These are phyloP conservation scores for Botryobasidium botryosum DNA, from an alignment of 768 basidiomycete species.

Conservation along the genomic window DNA sequence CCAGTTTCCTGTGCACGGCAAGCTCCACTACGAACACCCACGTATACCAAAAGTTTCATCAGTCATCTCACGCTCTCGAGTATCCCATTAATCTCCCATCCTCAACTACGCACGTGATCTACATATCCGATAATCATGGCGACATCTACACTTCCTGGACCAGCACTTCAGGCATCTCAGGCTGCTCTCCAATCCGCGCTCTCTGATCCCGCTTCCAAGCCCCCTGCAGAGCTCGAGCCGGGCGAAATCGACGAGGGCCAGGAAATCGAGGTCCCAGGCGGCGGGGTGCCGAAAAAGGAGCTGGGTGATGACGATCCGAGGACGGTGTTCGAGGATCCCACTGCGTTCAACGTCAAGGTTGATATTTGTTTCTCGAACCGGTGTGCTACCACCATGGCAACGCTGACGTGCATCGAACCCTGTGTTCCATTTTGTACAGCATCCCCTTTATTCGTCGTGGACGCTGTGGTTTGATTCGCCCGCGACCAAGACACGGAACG, in stretches of 20 bases:
- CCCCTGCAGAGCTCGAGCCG: slow-evolving; percentile 25
- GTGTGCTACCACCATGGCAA: neutral
- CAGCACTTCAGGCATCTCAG: slow-evolving; percentile 62
- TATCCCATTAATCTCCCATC: too few species aligned
- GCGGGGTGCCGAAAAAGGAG: slow-evolving; percentile 47
- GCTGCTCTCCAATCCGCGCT: slow-evolving; percentile 62
- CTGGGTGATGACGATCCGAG: slow-evolving; percentile 53
- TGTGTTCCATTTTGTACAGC: slow-evolving; percentile 31
- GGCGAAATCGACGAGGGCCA: slow-evolving; percentile 67
- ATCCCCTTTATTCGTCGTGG: slow-evolving; percentile 88
- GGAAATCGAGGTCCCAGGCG: slow-evolving; percentile 14
- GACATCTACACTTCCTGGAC: slow-evolving; percentile 38
- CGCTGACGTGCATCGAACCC: slow-evolving; percentile 8
- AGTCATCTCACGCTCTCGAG: too few species aligned
- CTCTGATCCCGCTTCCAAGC: slow-evolving; percentile 8
- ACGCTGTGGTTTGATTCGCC: slow-evolving; percentile 98
- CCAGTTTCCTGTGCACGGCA: too few species aligned
- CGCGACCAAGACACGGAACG: slow-evolving; percentile 69
- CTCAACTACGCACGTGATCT: too few species aligned
- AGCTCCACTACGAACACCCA: too few species aligned
- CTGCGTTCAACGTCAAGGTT: slow-evolving; percentile 94
- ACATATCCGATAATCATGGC: slow-evolving; percentile 8
- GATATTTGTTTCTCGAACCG: slow-evolving; percentile 12
- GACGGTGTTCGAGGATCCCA: slow-evolving; percentile 87
- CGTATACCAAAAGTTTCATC: too few species aligned